Evolutionary conservation across 352 stramenopile species (phyloP), one percentile per base, ranked within the genome.

Genomic region (Phytophthora pluvialis): DNA sequence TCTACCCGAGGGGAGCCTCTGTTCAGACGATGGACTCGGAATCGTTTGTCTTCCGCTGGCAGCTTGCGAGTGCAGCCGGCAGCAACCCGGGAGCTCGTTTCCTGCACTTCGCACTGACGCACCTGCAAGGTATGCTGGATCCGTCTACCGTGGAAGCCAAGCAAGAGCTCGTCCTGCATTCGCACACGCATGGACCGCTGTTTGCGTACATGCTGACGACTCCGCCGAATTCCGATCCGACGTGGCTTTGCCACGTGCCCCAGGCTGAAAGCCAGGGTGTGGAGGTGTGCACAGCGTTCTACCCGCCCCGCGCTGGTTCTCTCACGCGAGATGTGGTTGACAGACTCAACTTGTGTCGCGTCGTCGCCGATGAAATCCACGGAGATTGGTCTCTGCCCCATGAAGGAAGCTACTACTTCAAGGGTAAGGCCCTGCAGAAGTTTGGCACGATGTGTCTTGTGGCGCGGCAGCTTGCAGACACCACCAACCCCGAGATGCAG

Each of bases 371-470:
- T 31, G 82, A 93, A 69, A 90, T 93, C 51, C 35, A 92, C 21
- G 75, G 70, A n/a, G 69, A 89, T 31, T 95, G 86, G 86, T 39
- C 73, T 7, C 53, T 93, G 38, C 81, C 81, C 6, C 66, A 72
- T 25, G 77, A 90, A 66, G 84, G 78, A 25, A 91, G 82, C 60
- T 94, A 94, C 66, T 94, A 94, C 73, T 94, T 94, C 60, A 93
- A 91, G 55, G 84, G 86, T 42, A 94, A 94, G 38, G 55, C 77
- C 10, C 54, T 92, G 18, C 86, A 94, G 50, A 93, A 93, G 68
- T 91, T 86, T 47, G 84, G 79, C 3, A 87, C 77, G 0, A 89
- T 94, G 80, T 90, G 82, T 62, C 58, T 94, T n/a, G 61, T 94
- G 9, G 82, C 86, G 1, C 72, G 78, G 39, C 67, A 87, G 15